Evolutionary conservation across 2,329 filamentous ascomycete genomes (phyloP).

Genomic region (Xylariaceae sp.): DNA sequence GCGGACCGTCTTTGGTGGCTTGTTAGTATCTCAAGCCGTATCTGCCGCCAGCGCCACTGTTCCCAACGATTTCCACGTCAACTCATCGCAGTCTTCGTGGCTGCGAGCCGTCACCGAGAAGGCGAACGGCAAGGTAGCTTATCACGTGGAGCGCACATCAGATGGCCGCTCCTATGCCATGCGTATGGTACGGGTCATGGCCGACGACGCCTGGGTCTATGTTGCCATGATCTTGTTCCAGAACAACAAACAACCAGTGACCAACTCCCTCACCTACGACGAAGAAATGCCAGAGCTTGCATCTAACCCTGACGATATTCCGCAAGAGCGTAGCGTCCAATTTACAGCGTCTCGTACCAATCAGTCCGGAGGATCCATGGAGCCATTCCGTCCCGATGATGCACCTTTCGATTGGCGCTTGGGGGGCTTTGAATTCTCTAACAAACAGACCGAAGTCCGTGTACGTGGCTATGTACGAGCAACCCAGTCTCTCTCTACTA

Average conservation of each 20-base stretch:
- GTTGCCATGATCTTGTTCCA: neutral
- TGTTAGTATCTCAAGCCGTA: conserved; percentile 2
- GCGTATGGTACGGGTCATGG: neutral
- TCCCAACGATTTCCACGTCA: neutral
- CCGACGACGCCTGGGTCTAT: neutral
- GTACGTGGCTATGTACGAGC: neutral
- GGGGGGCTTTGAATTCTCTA: neutral
- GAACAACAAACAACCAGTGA: neutral
- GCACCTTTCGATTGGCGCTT: neutral
- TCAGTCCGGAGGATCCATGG: neutral
- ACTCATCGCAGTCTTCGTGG: conserved; percentile 2
- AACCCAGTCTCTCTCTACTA: neutral
- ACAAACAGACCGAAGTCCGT: neutral
- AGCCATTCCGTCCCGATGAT: neutral
- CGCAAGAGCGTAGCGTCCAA: neutral
- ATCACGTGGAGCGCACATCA: neutral
- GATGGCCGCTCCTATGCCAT: neutral
- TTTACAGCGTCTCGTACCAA: neutral
- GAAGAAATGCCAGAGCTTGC: neutral
- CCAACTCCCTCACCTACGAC: neutral
- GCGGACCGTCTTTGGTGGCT: conserved; percentile 7
- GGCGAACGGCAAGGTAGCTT: neutral
- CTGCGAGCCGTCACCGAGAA: neutral
- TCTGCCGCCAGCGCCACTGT: conserved; percentile 1
- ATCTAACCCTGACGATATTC: neutral